A percentile compares a stretch with the other conserved stretches of the same genome.
Conservation (phyloP, 257 asterid genomes). For the Buddleja alternifolia region DNA sequence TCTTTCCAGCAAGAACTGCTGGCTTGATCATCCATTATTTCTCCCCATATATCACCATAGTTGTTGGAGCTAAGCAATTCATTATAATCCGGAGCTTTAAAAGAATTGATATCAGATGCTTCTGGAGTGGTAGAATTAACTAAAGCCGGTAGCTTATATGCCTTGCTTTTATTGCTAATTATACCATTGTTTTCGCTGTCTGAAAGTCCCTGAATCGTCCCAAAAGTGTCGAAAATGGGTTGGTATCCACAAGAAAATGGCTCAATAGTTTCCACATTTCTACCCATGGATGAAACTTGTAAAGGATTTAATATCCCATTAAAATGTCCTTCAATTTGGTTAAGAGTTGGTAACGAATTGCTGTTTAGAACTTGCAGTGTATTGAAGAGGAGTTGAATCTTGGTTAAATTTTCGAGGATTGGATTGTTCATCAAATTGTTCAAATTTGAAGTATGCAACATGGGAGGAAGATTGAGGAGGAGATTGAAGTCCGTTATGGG, state of each 20-base stretch:
- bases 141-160: slow-evolving; percentile 47
- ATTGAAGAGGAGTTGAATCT: slow-evolving; percentile 36
- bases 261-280: slow-evolving; percentile 18
- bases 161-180: not conserved
- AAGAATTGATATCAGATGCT: no score
- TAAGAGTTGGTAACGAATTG: slow-evolving; percentile 24
- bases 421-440: slow-evolving; percentile 25
- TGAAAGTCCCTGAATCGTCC: not conserved
- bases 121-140: slow-evolving; percentile 32
- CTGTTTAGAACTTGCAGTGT: slow-evolving; percentile 38
- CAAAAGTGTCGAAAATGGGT: slow-evolving; percentile 20
- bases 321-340: slow-evolving; percentile 14
- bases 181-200: slow-evolving; percentile 12
- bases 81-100: not conserved
- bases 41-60: slow-evolving; percentile 28
- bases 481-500: slow-evolving; percentile 30
- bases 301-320: slow-evolving; percentile 7
- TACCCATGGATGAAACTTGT: not conserved
- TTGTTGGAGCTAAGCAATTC: slow-evolving; percentile 1
- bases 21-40: slow-evolving; percentile 41
- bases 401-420: slow-evolving; percentile 32
- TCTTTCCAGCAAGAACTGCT: slow-evolving; percentile 47
- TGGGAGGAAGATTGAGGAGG: not conserved
- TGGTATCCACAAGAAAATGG: slow-evolving; percentile 1
- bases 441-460: not conserved